Evolutionary conservation across 768 basidiomycete genomes (phyloP).

Genomic region (Agaricus subrufescens): DNA sequence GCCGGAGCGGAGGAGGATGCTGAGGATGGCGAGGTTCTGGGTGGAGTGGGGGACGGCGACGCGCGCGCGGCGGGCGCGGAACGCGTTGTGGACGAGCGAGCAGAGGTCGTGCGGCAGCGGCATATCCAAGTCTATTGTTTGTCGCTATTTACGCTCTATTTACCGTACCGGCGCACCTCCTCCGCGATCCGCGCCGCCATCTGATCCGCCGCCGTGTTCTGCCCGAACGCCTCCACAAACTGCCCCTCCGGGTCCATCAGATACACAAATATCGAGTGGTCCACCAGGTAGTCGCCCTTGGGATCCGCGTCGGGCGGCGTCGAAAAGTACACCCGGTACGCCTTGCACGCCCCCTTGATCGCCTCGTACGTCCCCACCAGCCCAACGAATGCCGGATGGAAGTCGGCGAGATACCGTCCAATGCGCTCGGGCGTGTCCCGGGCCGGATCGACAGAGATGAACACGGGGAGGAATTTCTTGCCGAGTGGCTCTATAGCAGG

Average conservation of each 20-base stretch:
- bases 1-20: constrained; percentile 87
- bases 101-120: constrained; percentile 83
- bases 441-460: constrained; percentile 96
- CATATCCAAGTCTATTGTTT: constrained; percentile 15
- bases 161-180: constrained; percentile 20
- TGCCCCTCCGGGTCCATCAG: constrained; percentile 93
- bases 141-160: too few species aligned
- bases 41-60: constrained; percentile 79
- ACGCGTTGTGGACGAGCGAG: constrained; percentile 88
- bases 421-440: constrained; percentile 69
- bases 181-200: constrained; percentile 60
- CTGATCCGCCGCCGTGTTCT: constrained; percentile 64
- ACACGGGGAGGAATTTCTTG: constrained; percentile 78
- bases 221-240: constrained; percentile 97
- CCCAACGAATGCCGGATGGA: constrained; percentile 87
- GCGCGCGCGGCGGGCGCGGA: constrained; percentile 76
- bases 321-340: constrained; percentile 97
- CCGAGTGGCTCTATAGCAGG: constrained; percentile 44
- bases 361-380: constrained; percentile 80
- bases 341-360: constrained; percentile 87
- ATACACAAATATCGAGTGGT: constrained; percentile 96
- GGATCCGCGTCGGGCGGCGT: constrained; percentile 86
- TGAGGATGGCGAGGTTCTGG: constrained; percentile 89
- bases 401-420: constrained; percentile 69
- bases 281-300: constrained; percentile 93